A percentile compares a stretch with the other conserved stretches of the same genome.
Conservation (phyloP, 495 filamentous ascomycete species). For the Lepidopterella palustris region DNA sequence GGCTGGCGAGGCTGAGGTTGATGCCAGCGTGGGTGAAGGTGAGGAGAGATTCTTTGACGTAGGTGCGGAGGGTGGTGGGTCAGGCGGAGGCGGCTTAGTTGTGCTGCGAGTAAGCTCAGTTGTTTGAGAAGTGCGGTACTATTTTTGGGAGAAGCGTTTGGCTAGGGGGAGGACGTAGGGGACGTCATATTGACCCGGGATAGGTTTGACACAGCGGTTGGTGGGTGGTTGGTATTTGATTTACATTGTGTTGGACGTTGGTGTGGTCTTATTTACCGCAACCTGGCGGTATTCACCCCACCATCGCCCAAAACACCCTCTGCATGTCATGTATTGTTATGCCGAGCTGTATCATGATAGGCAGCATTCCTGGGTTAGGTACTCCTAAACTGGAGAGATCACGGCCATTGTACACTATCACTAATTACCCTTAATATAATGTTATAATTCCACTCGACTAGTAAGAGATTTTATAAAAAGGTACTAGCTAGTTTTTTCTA, state of each 20-base stretch:
- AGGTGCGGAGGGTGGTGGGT: conserved; percentile 31
- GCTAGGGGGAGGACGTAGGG: conserved; percentile 30
- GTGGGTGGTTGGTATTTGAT: neutral
- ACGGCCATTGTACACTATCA: conserved; percentile 42
- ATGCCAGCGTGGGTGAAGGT: conserved; percentile 36
- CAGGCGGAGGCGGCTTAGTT: conserved; percentile 33
- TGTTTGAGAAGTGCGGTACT: conserved; percentile 25
- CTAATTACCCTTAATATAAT: too few species aligned
- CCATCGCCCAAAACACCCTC: conserved; percentile 40
- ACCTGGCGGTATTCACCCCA: conserved; percentile 38
- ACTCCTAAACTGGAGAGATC: conserved; percentile 37
- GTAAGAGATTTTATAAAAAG: too few species aligned
- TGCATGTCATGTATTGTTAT: conserved; percentile 34
- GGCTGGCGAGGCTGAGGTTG: conserved; percentile 35
- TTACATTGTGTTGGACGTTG: neutral
- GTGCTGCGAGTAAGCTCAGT: conserved; percentile 37
- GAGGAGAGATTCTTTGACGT: conserved; percentile 39
- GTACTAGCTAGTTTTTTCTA: too few species aligned
- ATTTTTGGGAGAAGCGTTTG: conserved; percentile 33
- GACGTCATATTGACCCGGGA: conserved; percentile 33
- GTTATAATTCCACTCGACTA: too few species aligned
- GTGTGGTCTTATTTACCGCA: conserved; percentile 17
- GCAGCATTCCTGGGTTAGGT: conserved; percentile 32
- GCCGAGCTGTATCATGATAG: conserved; percentile 35
- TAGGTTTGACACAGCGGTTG: conserved; percentile 31